Evolutionary conservation across 768 basidiomycete genomes (phyloP).

Genomic region (Russula vinacea): DNA sequence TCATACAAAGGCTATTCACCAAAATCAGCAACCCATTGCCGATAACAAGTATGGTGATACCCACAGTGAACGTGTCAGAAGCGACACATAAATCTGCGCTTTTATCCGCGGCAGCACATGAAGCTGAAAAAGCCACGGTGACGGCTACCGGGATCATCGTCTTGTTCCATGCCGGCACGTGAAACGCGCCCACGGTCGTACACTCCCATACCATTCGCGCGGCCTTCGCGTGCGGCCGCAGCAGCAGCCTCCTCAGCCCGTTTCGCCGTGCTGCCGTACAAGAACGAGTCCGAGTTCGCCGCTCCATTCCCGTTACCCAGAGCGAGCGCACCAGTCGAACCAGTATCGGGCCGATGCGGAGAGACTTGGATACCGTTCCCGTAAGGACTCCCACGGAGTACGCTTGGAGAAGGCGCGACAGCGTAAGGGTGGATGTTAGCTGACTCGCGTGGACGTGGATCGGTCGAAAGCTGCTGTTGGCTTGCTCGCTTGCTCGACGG

Average conservation of each 20-base stretch:
- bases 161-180: slow-evolving; percentile 56
- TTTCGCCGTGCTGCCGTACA: slow-evolving; percentile 60
- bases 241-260: slow-evolving; percentile 45
- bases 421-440: slow-evolving; percentile 64
- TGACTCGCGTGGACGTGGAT: slow-evolving; percentile 41
- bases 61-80: slow-evolving; percentile 12
- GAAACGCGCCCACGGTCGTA: slow-evolving; percentile 67
- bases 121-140: slow-evolving; percentile 62
- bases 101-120: slow-evolving; percentile 66
- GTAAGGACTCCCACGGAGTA: slow-evolving; percentile 53
- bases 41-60: neutral
- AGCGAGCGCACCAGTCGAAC: slow-evolving; percentile 35
- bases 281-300: slow-evolving; percentile 54
- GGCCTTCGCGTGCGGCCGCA: slow-evolving; percentile 40
- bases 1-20: slow-evolving; percentile 16
- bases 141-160: slow-evolving; percentile 53
- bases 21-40: slow-evolving; percentile 2
- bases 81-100: neutral
- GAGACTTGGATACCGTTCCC: slow-evolving; percentile 44
- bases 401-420: slow-evolving; percentile 54
- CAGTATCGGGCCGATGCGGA: slow-evolving; percentile 37
- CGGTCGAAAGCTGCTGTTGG: slow-evolving; percentile 46
- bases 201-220: slow-evolving; percentile 53
- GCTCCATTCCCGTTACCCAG: slow-evolving; percentile 39
- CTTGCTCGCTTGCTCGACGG: slow-evolving; percentile 66